Evolutionary conservation across 768 basidiomycete genomes (phyloP).

Genomic region (Mrakia hoshinonis): DNA sequence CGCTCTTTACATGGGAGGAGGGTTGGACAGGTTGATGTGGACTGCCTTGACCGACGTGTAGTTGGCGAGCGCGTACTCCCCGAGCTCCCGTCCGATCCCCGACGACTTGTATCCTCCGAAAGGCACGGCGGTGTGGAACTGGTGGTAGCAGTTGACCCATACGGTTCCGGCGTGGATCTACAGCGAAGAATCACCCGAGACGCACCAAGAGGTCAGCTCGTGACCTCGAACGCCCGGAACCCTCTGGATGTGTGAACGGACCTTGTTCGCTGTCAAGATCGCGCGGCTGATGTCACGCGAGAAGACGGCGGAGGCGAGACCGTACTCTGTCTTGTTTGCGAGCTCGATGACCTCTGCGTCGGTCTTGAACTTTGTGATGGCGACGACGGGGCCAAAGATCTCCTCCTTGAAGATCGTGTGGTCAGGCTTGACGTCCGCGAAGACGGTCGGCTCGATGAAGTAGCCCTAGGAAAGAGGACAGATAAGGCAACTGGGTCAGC

Average conservation of each 20-base stretch:
- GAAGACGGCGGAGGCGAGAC: slow-evolving; percentile 60
- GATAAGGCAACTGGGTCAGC: too few species aligned
- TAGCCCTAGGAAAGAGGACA: slow-evolving; percentile 46
- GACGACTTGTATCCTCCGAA: slow-evolving; percentile 82
- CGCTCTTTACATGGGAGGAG: slow-evolving; percentile 7
- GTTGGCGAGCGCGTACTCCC: slow-evolving; percentile 31
- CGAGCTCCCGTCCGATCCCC: slow-evolving; percentile 47
- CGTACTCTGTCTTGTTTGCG: slow-evolving; percentile 82
- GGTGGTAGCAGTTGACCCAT: slow-evolving; percentile 51
- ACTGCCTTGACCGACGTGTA: slow-evolving; percentile 30
- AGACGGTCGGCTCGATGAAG: slow-evolving; percentile 69
- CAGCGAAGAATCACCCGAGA: too few species aligned
- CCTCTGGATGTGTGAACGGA: too few species aligned
- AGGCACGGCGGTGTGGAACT: slow-evolving; percentile 70
- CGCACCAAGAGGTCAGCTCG: too few species aligned
- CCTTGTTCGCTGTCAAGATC: slow-evolving; percentile 56
- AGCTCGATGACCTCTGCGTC: slow-evolving; percentile 74
- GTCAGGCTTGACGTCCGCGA: slow-evolving; percentile 35
- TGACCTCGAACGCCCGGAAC: too few species aligned
- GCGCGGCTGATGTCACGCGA: slow-evolving; percentile 53
- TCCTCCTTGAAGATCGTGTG: slow-evolving; percentile 69
- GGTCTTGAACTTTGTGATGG: slow-evolving; percentile 69
- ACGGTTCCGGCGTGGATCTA: slow-evolving; percentile 71
- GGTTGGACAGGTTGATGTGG: slow-evolving; percentile 26
- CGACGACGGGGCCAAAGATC: slow-evolving; percentile 80